These are phyloP conservation scores for Cordyceps fumosorosea DNA, from an alignment of 2,329 filamentous ascomycete genomes.

Conservation along the genomic window DNA sequence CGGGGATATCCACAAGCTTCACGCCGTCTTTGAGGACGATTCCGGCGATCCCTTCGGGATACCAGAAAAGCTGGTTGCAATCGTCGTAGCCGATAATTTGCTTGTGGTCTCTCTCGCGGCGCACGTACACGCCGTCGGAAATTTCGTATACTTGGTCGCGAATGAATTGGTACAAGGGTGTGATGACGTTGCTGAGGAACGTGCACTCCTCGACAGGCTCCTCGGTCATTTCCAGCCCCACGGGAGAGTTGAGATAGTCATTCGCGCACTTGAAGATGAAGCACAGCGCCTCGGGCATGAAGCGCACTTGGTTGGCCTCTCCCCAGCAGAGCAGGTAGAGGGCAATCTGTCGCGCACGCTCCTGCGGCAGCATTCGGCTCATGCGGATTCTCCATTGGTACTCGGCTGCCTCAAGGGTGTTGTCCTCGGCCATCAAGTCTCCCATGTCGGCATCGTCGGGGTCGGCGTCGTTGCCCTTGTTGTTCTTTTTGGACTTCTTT, in stretches of 20 bases:
- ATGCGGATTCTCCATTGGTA: constrained; percentile 98
- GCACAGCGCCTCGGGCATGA: constrained; percentile 92
- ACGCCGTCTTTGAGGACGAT: constrained; percentile 91
- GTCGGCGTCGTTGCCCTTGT: constrained; percentile 35
- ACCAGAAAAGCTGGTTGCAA: constrained; percentile 99
- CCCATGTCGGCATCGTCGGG: constrained; percentile 63
- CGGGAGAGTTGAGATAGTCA: constrained; percentile 88
- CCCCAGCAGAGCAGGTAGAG: constrained; percentile 95
- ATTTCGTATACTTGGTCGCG: constrained; percentile 98
- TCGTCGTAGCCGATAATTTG: constrained; percentile 95
- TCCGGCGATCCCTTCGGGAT: constrained; percentile 93
- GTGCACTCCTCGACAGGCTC: constrained; percentile 69
- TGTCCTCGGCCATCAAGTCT: constrained; percentile 57
- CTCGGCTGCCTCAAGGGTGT: constrained; percentile 92
- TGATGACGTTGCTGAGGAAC: constrained; percentile 90
- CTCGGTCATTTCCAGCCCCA: constrained; percentile 25
- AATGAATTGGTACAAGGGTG: constrained; percentile 89
- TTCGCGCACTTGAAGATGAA: constrained; percentile 99
- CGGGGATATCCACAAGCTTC: constrained; percentile 82
- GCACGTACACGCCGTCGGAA: constrained; percentile 86
- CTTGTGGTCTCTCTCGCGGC: constrained; percentile 88
- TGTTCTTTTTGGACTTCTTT: constrained; percentile 59
- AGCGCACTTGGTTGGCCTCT: constrained; percentile 96
- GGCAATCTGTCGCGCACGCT: constrained; percentile 84
- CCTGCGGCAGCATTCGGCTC: constrained; percentile 99